These are phyloP conservation scores for Xylaria sp. DNA, from an alignment of 2,329 filamentous ascomycete species.

Conservation along the genomic window DNA sequence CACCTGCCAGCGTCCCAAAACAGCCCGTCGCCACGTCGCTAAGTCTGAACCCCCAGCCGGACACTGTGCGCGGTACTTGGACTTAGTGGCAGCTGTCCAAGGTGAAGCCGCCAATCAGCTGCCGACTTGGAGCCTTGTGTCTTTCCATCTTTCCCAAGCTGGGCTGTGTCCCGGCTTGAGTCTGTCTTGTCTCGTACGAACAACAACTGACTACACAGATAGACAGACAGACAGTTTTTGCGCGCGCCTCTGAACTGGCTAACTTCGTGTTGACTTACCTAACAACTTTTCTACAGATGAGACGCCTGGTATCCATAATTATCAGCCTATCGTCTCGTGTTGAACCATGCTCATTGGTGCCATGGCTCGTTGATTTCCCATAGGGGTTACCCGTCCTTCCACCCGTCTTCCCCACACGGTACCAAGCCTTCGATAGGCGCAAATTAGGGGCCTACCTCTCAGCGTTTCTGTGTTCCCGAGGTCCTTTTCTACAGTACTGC, in stretches of 20 bases:
- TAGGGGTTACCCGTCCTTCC: constrained; percentile 3
- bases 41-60: constrained; percentile 12
- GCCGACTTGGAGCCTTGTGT: not conserved
- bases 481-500: no score
- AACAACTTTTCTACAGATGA: no score
- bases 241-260: constrained; percentile 8
- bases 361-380: not conserved
- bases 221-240: no score
- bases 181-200: not conserved
- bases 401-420: constrained; percentile 10
- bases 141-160: no score
- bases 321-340: constrained; percentile 1
- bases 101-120: constrained; percentile 14
- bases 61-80: constrained; percentile 26
- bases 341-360: not conserved
- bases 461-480: constrained; percentile 26
- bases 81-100: not conserved
- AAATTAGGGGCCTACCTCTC: constrained; percentile 24
- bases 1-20: constrained; percentile 27
- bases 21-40: constrained; percentile 25
- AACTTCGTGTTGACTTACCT: no score
- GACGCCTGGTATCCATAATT: not conserved
- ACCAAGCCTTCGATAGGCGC: not conserved
- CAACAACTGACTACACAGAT: not conserved
- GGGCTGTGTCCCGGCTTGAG: not conserved